Conservation (phyloP, 2,329 filamentous ascomycete genomes). For the Saccharata proteae region DNA sequence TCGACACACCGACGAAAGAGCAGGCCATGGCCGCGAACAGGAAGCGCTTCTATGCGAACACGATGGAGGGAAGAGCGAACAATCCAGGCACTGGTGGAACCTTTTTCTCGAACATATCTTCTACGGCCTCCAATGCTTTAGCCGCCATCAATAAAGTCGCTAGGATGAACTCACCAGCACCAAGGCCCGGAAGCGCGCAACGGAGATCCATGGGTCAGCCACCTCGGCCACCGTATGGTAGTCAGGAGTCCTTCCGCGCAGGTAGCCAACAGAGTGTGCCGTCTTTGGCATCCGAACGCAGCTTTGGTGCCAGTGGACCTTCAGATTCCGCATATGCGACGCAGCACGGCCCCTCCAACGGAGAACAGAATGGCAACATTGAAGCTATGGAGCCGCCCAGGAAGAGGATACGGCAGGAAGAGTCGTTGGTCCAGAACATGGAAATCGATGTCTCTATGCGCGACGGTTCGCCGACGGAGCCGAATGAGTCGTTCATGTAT, state of each 20-base stretch:
- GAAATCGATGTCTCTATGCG: slow-evolving; percentile 49
- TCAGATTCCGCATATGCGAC: slow-evolving; percentile 58
- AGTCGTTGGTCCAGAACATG: slow-evolving; percentile 27
- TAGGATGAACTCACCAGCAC: slow-evolving; percentile 75
- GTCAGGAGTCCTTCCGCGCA: slow-evolving; percentile 52
- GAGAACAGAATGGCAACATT: slow-evolving; percentile 11
- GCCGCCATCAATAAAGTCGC: slow-evolving; percentile 90
- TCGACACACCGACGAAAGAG: slow-evolving; percentile 96
- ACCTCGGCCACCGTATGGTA: slow-evolving; percentile 52
- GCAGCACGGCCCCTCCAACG: slow-evolving; percentile 25
- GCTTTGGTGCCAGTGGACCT: slow-evolving; percentile 45
- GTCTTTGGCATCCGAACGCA: slow-evolving; percentile 62
- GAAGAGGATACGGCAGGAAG: slow-evolving; percentile 55
- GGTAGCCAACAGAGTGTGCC: slow-evolving; percentile 72
- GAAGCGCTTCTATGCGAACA: slow-evolving; percentile 79
- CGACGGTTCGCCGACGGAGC: slow-evolving; percentile 61
- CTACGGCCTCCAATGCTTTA: slow-evolving; percentile 82
- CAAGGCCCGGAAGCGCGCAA: slow-evolving; percentile 49
- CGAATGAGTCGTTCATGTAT: slow-evolving; percentile 68
- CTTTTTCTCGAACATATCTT: slow-evolving; percentile 95
- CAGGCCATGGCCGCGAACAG: slow-evolving; percentile 90
- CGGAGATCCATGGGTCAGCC: slow-evolving; percentile 60
- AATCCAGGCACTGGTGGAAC: slow-evolving; percentile 59
- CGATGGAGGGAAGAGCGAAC: slow-evolving; percentile 54
- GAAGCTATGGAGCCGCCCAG: slow-evolving; percentile 57